Evolutionary conservation across 371 early-diverging fungal genomes (phyloP).

Genomic region (Mortierella sp.): DNA sequence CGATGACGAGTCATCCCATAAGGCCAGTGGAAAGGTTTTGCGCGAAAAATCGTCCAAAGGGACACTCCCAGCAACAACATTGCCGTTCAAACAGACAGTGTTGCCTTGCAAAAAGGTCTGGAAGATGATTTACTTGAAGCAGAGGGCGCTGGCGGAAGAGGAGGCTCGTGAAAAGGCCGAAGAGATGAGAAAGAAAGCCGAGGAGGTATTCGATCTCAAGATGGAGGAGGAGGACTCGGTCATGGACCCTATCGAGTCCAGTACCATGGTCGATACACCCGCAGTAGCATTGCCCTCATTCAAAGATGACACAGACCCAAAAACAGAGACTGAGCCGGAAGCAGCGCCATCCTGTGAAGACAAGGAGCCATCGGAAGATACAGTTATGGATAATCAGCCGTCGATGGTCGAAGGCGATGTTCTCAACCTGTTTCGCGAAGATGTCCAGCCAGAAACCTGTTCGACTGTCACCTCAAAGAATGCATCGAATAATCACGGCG

Average conservation of each 20-base stretch:
- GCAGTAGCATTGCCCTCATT: background rate
- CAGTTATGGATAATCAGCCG: slow-evolving; percentile 8
- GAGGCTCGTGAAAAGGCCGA: slow-evolving; percentile 47
- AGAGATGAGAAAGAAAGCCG: slow-evolving; percentile 49
- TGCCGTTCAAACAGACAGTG: slow-evolving; percentile 27
- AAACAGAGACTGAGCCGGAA: no score
- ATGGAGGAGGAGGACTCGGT: slow-evolving; percentile 37
- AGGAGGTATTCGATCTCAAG: slow-evolving; percentile 51
- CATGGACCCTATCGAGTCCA: background rate
- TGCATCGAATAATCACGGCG: background rate
- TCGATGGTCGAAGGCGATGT: slow-evolving; percentile 39
- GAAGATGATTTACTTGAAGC: slow-evolving; percentile 51
- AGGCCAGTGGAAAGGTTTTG: slow-evolving; percentile 5
- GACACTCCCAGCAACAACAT: slow-evolving; percentile 23
- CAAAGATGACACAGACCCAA: no score
- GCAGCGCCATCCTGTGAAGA: no score
- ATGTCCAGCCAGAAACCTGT: slow-evolving; percentile 25
- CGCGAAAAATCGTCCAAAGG: slow-evolving; percentile 45
- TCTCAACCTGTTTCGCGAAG: slow-evolving; percentile 44
- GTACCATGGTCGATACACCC: background rate
- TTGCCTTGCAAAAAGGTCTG: slow-evolving; percentile 48
- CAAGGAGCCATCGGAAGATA: no score
- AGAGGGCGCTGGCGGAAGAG: slow-evolving; percentile 42
- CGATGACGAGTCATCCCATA: slow-evolving; percentile 24
- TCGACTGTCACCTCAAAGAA: background rate